Percentiles rank a stretch among this genome's conserved stretches.
These are phyloP conservation scores for Tuber calosporum DNA, from an alignment of 495 filamentous ascomycete species.

Conservation along the genomic window DNA sequence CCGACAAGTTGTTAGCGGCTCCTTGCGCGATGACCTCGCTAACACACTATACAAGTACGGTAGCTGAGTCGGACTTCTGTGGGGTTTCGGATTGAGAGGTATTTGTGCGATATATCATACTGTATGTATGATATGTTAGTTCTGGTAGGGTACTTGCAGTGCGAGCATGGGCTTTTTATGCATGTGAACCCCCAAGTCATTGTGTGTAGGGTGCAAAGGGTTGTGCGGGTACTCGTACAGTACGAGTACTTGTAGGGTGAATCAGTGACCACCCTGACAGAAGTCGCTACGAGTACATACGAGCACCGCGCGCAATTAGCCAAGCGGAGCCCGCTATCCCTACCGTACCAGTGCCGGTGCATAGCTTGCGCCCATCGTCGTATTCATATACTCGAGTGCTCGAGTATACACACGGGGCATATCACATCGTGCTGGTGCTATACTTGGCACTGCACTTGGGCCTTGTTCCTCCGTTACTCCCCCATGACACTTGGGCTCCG, in stretches of 20 bases:
- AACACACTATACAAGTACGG: no score
- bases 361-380: neutral
- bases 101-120: neutral
- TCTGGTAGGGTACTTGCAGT: constrained; percentile 1
- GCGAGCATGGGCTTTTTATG: neutral
- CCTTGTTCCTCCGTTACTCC: neutral
- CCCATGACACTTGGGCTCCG: neutral
- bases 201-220: neutral
- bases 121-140: neutral
- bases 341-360: neutral
- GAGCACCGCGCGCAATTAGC: neutral
- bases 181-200: neutral
- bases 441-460: neutral
- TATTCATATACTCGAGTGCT: neutral
- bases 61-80: neutral
- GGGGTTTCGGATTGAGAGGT: neutral
- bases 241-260: no score
- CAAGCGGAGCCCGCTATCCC: neutral
- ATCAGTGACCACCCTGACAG: neutral
- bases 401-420: neutral
- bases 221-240: no score
- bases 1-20: neutral
- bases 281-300: no score
- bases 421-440: neutral
- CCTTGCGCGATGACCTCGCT: neutral